phyloP scores from a whole-genome alignment of 352 stramenopile genomes.

The Pythium sp. region DNA sequence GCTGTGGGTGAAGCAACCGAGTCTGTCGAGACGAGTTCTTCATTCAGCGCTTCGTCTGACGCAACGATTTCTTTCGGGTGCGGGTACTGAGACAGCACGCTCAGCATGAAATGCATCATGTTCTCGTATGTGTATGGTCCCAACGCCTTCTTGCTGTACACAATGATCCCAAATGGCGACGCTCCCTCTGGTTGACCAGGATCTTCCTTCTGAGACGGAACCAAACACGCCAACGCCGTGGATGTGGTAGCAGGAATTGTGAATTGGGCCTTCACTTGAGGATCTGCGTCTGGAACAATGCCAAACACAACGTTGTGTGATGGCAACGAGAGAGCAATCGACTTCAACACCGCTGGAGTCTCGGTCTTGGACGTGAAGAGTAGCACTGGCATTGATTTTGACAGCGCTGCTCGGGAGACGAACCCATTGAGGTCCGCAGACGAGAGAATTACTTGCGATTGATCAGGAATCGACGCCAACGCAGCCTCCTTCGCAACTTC shows the following conservation, averaged over 20 bases:
- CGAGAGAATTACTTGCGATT: constrained; percentile 41
- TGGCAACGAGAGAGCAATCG: constrained; percentile 57
- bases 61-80: constrained; percentile 32
- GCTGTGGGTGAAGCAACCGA: constrained; percentile 15
- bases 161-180: constrained; percentile 53
- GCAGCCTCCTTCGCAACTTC: constrained; percentile 44
- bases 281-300: constrained; percentile 49
- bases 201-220: constrained; percentile 31
- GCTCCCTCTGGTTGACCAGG: constrained; percentile 23
- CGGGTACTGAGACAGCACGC: constrained; percentile 63
- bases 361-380: constrained; percentile 57
- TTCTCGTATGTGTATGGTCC: constrained; percentile 65
- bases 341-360: constrained; percentile 54
- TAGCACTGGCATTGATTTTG: constrained; percentile 50
- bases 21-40: constrained; percentile 17
- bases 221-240: constrained; percentile 42
- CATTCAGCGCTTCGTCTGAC: constrained; percentile 18
- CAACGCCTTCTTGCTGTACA: constrained; percentile 70
- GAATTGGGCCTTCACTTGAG: constrained; percentile 67
- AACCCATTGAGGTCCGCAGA: constrained; percentile 58
- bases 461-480: constrained; percentile 49
- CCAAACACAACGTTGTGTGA: constrained; percentile 50
- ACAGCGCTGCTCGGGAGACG: constrained; percentile 32
- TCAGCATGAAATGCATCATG: constrained; percentile 62
- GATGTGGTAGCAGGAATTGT: constrained; percentile 32